Conservation (phyloP, 139 green algal genomes). For the Coccomyxa sp. region DNA sequence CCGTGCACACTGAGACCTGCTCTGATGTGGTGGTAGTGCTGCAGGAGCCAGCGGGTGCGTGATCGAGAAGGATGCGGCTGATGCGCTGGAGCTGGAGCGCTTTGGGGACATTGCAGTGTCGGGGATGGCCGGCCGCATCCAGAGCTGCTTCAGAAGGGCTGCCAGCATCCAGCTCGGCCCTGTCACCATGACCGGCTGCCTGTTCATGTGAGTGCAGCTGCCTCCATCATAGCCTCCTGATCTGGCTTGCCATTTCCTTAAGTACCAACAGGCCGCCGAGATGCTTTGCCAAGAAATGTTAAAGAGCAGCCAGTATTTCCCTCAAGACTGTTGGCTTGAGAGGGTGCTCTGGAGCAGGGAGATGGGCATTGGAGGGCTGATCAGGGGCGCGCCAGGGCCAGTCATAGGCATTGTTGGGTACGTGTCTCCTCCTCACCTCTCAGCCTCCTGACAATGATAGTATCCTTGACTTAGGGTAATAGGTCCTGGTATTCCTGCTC, state of each 20-base stretch:
- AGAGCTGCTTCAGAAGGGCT: conserved; percentile 23
- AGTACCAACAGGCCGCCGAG: too few relatives aligned
- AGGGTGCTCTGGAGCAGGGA: conserved; percentile 1
- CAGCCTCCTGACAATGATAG: neutral
- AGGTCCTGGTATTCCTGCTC: neutral
- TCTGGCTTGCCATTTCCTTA: too few relatives aligned
- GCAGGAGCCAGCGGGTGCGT: neutral
- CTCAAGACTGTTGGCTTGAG: too few relatives aligned
- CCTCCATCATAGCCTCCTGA: neutral
- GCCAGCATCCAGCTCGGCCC: conserved; percentile 27
- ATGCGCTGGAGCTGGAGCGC: neutral
- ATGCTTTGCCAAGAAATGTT: too few relatives aligned
- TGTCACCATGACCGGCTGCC: conserved; percentile 17
- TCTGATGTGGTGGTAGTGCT: neutral
- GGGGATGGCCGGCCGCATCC: conserved; percentile 15
- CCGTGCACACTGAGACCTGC: neutral
- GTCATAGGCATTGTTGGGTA: conserved; percentile 56
- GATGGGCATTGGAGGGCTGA: conserved; percentile 26
- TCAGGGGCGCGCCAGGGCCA: conserved; percentile 31
- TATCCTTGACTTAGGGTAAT: neutral
- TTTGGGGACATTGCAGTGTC: conserved; percentile 22
- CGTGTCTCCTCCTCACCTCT: conserved; percentile 36
- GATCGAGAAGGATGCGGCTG: neutral
- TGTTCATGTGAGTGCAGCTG: conserved; percentile 27
- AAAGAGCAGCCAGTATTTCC: too few relatives aligned